Conservation (phyloP, 495 filamentous ascomycete genomes). For the Immersiella caudata region DNA sequence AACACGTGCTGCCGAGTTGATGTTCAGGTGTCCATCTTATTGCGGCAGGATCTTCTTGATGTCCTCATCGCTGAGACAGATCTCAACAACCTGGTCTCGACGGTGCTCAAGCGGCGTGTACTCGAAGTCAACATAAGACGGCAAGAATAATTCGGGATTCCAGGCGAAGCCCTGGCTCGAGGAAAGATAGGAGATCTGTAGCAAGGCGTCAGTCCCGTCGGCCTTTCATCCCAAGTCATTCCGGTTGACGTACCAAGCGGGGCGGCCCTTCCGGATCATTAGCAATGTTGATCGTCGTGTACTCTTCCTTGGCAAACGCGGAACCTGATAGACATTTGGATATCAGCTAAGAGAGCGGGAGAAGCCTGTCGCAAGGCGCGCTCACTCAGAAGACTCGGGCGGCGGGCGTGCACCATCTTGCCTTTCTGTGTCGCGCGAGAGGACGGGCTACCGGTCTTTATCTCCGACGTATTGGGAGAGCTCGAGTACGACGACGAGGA, state of each 20-base stretch:
- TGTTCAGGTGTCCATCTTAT: conserved; percentile 29
- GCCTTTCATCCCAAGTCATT: neutral
- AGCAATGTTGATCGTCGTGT: conserved; percentile 69
- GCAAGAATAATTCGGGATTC: conserved; percentile 68
- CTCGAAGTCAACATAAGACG: conserved; percentile 59
- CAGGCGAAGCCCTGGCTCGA: conserved; percentile 71
- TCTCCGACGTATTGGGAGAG: conserved; percentile 51
- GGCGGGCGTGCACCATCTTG: conserved; percentile 52
- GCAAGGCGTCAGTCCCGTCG: conserved; percentile 20
- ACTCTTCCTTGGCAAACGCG: conserved; percentile 65
- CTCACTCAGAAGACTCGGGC: conserved; percentile 59
- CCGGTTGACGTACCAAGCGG: conserved; percentile 56
- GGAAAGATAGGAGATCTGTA: conserved; percentile 68
- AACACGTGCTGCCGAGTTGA: neutral
- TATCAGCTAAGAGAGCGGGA: conserved; percentile 12
- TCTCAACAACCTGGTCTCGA: conserved; percentile 69
- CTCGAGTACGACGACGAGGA: conserved; percentile 59
- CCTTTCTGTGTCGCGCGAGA: conserved; percentile 43
- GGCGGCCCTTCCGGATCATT: conserved; percentile 63
- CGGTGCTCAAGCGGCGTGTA: conserved; percentile 64
- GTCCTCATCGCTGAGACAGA: conserved; percentile 65
- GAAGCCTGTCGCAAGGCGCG: conserved; percentile 16
- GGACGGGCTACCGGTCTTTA: conserved; percentile 34
- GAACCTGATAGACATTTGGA: conserved; percentile 49
- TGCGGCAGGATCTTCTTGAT: conserved; percentile 59